Conservation (phyloP, 768 basidiomycete genomes). For the Russula sp. region DNA sequence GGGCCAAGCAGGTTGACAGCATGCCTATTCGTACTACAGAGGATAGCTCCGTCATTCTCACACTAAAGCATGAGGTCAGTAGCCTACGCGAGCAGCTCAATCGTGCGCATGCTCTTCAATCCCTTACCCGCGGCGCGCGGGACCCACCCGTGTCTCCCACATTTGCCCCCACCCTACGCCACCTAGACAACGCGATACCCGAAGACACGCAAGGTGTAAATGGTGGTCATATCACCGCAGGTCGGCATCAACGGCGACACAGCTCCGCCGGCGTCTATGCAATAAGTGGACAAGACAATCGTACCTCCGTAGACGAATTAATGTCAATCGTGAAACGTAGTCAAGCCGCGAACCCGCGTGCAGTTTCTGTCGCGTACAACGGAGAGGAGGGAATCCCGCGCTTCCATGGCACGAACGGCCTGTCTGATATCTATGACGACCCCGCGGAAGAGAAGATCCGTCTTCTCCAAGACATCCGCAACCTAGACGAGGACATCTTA, state of each 20-base stretch:
- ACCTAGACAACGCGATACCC: slow-evolving; percentile 37
- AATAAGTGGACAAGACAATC: slow-evolving; percentile 51
- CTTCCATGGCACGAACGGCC: slow-evolving; percentile 53
- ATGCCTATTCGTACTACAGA: slow-evolving; percentile 66
- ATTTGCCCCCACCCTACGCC: slow-evolving; percentile 73
- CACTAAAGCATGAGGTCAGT: slow-evolving; percentile 89
- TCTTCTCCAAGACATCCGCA: slow-evolving; percentile 85
- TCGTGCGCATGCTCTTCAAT: slow-evolving; percentile 88
- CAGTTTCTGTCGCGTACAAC: slow-evolving; percentile 84
- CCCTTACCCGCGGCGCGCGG: slow-evolving; percentile 68
- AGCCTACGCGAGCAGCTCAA: slow-evolving; percentile 92
- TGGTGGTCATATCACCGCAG: slow-evolving; percentile 26
- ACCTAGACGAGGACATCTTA: slow-evolving; percentile 89
- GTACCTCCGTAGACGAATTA: slow-evolving; percentile 72
- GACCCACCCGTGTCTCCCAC: slow-evolving; percentile 77
- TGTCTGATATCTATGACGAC: slow-evolving; percentile 78
- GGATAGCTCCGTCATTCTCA: slow-evolving; percentile 80
- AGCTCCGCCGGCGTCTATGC: slow-evolving; percentile 80
- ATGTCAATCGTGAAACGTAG: slow-evolving; percentile 68
- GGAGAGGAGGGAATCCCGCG: slow-evolving; percentile 71
- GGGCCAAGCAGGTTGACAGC: slow-evolving; percentile 63
- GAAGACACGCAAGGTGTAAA: slow-evolving; percentile 43
- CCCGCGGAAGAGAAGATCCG: slow-evolving; percentile 93
- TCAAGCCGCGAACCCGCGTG: slow-evolving; percentile 69
- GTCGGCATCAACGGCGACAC: slow-evolving; percentile 72